These are phyloP conservation scores for Aspergillus pseudoglaucus DNA, from an alignment of 2,329 filamentous ascomycete genomes.

Conservation along the genomic window DNA sequence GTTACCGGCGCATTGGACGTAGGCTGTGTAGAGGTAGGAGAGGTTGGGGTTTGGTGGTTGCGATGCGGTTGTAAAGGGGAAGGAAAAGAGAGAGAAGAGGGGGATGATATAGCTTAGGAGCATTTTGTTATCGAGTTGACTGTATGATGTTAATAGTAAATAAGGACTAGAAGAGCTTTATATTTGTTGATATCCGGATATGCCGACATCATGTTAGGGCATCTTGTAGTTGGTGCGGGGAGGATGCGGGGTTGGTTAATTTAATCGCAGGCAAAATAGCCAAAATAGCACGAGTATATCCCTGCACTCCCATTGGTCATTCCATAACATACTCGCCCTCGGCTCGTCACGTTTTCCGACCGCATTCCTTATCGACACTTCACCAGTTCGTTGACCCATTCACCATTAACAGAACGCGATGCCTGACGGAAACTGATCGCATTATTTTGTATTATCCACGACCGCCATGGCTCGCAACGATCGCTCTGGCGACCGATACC, in stretches of 20 bases:
- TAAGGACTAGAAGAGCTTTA: not conserved
- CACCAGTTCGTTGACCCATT: not conserved
- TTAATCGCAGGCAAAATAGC: no score
- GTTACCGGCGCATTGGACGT: slow-evolving; percentile 14
- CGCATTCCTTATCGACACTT: not conserved
- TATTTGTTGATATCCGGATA: no score
- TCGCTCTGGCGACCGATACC: not conserved
- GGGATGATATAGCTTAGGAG: not conserved
- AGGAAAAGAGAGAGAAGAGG: not conserved
- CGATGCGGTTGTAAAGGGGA: not conserved
- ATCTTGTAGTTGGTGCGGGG: not conserved
- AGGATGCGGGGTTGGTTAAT: not conserved
- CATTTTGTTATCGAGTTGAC: not conserved
- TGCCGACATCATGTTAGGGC: no score
- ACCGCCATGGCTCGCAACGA: not conserved
- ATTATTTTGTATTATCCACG: not conserved
- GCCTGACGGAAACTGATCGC: not conserved
- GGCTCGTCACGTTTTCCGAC: not conserved
- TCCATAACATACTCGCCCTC: not conserved
- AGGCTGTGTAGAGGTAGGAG: slow-evolving; percentile 19
- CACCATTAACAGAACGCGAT: not conserved
- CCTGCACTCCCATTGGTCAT: not conserved
- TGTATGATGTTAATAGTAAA: not conserved
- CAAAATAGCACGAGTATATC: not conserved
- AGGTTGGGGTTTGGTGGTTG: slow-evolving; percentile 10